phyloP scores from a whole-genome alignment of 2,329 filamentous ascomycete species.

The Sporothrix humicola region DNA sequence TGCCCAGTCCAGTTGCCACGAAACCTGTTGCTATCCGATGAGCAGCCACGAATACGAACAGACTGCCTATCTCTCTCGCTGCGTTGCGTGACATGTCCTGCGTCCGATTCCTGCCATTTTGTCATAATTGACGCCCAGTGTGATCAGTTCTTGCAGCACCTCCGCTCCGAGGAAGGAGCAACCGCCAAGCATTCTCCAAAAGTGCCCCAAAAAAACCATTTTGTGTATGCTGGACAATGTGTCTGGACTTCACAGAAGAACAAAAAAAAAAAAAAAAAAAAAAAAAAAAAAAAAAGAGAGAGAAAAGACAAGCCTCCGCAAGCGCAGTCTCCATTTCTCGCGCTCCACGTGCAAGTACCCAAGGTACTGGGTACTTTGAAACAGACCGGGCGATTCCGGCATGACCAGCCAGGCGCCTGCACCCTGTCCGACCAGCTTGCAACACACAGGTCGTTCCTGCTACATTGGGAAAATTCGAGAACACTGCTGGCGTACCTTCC shows the following conservation, averaged over 20 bases:
- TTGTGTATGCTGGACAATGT: neutral
- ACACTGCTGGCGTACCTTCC: slow-evolving; percentile 18
- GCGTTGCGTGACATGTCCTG: neutral
- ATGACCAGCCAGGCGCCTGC: slow-evolving; percentile 9
- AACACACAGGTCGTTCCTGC: slow-evolving; percentile 1
- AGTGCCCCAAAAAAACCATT: neutral
- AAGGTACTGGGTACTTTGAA: slow-evolving; percentile 32
- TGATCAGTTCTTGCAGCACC: slow-evolving; percentile 4
- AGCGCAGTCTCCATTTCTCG: neutral
- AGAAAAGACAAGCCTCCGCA: neutral
- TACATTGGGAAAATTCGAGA: slow-evolving; percentile 28
- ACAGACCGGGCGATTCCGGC: slow-evolving; percentile 35
- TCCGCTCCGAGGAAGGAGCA: slow-evolving; percentile 13
- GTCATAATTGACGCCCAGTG: slow-evolving; percentile 2
- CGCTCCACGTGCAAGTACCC: slow-evolving; percentile 31
- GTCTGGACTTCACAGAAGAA: neutral
- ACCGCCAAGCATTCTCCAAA: neutral
- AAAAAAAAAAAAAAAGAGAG: neutral
- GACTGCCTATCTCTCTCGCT: slow-evolving; percentile 2
- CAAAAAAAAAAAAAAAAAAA: neutral
- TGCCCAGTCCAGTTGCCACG: neutral
- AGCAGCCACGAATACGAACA: slow-evolving; percentile 17
- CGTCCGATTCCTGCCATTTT: neutral
- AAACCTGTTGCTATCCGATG: slow-evolving; percentile 3
- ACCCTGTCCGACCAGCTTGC: slow-evolving; percentile 4